These are phyloP conservation scores for Phytopythium boreale DNA, from an alignment of 352 stramenopile species.

Conservation along the genomic window DNA sequence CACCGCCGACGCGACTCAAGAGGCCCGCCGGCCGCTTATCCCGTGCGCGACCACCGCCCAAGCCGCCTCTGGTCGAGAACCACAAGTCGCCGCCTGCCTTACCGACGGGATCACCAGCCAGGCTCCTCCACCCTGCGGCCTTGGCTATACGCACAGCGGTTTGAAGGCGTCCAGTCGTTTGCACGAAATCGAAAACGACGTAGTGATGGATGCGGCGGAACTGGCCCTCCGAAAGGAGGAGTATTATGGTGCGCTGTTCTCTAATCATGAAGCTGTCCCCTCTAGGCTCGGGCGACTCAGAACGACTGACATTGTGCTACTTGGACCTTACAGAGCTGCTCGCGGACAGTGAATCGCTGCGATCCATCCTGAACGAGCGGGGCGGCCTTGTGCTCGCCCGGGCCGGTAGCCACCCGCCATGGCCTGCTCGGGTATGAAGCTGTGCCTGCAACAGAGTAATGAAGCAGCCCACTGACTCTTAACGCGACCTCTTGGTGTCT, in stretches of 20 bases:
- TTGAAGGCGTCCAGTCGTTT: not conserved
- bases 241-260: slow-evolving; percentile 40
- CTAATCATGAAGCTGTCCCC: not conserved
- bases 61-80: too few relatives aligned
- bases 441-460: not conserved
- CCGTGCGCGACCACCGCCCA: too few relatives aligned
- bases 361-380: slow-evolving; percentile 70
- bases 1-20: too few relatives aligned
- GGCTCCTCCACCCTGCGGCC: too few relatives aligned
- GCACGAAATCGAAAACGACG: not conserved
- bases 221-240: slow-evolving; percentile 44
- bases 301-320: not conserved
- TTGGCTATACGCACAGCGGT: too few relatives aligned
- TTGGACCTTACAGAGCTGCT: slow-evolving; percentile 42
- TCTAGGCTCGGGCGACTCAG: not conserved
- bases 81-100: not conserved
- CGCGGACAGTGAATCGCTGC: slow-evolving; percentile 53
- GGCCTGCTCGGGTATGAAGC: slow-evolving; percentile 62
- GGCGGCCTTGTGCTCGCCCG: slow-evolving; percentile 75
- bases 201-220: slow-evolving; percentile 31
- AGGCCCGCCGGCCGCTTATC: too few relatives aligned
- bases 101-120: not conserved
- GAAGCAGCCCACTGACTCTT: not conserved
- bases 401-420: slow-evolving; percentile 77
- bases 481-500: not conserved